Percentiles rank a stretch among this genome's conserved stretches.
phyloP scores from a whole-genome alignment of 495 filamentous ascomycete species.

The Copromyces sp. region DNA sequence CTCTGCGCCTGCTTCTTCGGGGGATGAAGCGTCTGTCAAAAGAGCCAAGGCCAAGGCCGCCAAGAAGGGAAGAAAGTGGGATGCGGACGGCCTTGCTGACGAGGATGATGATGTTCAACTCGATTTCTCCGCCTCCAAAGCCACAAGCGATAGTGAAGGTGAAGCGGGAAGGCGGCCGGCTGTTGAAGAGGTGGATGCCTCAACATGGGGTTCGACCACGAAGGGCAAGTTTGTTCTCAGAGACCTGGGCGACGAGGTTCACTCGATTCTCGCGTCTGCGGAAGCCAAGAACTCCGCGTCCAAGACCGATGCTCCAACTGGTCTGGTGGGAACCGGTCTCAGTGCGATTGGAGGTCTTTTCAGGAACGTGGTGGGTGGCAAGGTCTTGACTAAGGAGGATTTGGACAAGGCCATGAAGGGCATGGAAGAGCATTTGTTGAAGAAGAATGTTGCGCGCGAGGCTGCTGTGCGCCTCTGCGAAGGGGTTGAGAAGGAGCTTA shows the following conservation, averaged over 20 bases:
- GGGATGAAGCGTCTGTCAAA: constrained; percentile 57
- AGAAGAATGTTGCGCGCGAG: constrained; percentile 94
- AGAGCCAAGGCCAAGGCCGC: constrained; percentile 51
- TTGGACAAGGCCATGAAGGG: constrained; percentile 83
- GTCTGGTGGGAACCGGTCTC: constrained; percentile 66
- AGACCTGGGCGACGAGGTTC: constrained; percentile 87
- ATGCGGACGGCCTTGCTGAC: constrained; percentile 76
- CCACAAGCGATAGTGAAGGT: constrained; percentile 42
- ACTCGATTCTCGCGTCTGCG: constrained; percentile 70
- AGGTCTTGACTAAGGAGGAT: constrained; percentile 76
- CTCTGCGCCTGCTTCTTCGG: constrained; percentile 65
- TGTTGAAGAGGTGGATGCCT: constrained; percentile 64
- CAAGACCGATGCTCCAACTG: constrained; percentile 33
- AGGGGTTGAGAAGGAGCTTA: constrained; percentile 76
- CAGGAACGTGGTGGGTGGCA: constrained; percentile 88
- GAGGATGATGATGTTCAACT: constrained; percentile 73
- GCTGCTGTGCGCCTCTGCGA: constrained; percentile 87
- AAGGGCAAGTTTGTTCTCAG: constrained; percentile 91
- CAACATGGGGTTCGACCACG: constrained; percentile 74
- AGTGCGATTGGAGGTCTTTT: constrained; percentile 78
- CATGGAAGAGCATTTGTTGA: constrained; percentile 91
- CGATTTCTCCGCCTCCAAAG: constrained; percentile 66
- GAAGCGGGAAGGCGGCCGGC: constrained; percentile 36
- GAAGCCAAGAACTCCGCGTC: constrained; percentile 46
- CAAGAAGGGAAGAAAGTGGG: constrained; percentile 87